Base-by-base conservation (phyloP, 1,139 yeast species). In the Meyerozyma smithsonii region DNA sequence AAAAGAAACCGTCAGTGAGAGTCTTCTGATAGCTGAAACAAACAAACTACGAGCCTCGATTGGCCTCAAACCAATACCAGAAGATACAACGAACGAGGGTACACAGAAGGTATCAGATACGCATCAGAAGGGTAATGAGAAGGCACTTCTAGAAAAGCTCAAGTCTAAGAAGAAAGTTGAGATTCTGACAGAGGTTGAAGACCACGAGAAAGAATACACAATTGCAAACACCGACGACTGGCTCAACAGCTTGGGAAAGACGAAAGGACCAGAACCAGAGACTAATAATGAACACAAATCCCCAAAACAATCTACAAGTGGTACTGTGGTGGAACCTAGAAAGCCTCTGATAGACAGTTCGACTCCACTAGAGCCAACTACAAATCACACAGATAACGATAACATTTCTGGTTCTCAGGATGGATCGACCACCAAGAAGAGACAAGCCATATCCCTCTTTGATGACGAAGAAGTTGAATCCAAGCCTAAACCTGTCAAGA, bases 181-280 rank as follows among this genome's bases (percentile, higher is more conserved):
- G 12, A 18, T 8, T n/a, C 15, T 30, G 5, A 21, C 32, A 20
- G 38, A 34, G 16, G 40, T 34, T 8, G 36, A 26, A 4, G 23
- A 18, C 60, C 16, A 55, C 50, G 3, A 23, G 10, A 12, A 23
- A 4, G n/a, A 23, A 11, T 12, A 23, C 21, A 62, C 51, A 1
- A 63, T 57, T 2, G 57, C 54, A 5, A 53, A 52, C 21, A 64
- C 68, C 1, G 72, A 65, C 43, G 68, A 64, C 33, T 74, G 79
- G 79, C 47, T 74, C 8, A 39, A 43, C 17, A 51, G 41, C 10
- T 38, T 66, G 14, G 62, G 61, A 1, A 39, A 42, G 25, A 7
- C 36, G 8, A 4, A 21, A 10, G 30, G 11, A 24, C n/a, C 14
- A n/a, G 23, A 18, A 30, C 12, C 8, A 30, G 11, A 17, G 20